Conservation (phyloP, 2,329 filamentous ascomycete species). For the Colletotrichum sp. region DNA sequence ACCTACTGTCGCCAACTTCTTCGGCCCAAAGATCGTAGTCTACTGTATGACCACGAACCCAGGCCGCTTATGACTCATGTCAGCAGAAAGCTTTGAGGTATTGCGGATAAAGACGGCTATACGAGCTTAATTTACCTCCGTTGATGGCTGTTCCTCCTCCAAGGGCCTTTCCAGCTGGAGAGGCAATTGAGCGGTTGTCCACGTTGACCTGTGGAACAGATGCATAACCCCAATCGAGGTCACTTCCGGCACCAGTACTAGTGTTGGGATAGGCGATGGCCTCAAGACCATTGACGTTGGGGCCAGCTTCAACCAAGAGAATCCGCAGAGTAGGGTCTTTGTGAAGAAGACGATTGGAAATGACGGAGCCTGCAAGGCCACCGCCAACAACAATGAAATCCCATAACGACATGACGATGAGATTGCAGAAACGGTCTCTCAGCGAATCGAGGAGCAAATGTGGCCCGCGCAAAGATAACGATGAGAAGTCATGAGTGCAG, state of each 20-base stretch:
- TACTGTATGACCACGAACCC: slow-evolving; percentile 45
- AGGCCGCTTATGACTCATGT: slow-evolving; percentile 39
- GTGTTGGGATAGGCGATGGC: slow-evolving; percentile 30
- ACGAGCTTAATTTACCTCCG: slow-evolving; percentile 33
- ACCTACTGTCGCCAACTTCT: slow-evolving; percentile 40
- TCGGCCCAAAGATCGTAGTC: slow-evolving; percentile 52
- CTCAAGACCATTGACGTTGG: slow-evolving; percentile 29
- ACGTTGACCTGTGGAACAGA: slow-evolving; percentile 32
- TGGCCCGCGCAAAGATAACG: background rate
- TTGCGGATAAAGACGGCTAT: background rate
- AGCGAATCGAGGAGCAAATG: background rate
- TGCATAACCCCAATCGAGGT: slow-evolving; percentile 39
- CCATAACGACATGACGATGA: slow-evolving; percentile 9
- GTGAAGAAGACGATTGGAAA: slow-evolving; percentile 36
- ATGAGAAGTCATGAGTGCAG: background rate
- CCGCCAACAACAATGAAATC: slow-evolving; percentile 44
- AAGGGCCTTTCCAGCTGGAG: slow-evolving; percentile 40
- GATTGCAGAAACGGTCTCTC: background rate
- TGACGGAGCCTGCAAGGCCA: slow-evolving; percentile 39
- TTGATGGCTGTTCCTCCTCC: slow-evolving; percentile 47
- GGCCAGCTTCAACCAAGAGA: slow-evolving; percentile 44
- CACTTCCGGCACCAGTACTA: slow-evolving; percentile 4
- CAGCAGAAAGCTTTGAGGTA: slow-evolving; percentile 28
- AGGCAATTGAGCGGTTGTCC: slow-evolving; percentile 16
- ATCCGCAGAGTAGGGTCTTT: slow-evolving; percentile 32